Evolutionary conservation across 768 basidiomycete genomes (phyloP), one percentile per base, ranked within the genome.

Genomic region (Leucocoprinus birnbaumii): DNA sequence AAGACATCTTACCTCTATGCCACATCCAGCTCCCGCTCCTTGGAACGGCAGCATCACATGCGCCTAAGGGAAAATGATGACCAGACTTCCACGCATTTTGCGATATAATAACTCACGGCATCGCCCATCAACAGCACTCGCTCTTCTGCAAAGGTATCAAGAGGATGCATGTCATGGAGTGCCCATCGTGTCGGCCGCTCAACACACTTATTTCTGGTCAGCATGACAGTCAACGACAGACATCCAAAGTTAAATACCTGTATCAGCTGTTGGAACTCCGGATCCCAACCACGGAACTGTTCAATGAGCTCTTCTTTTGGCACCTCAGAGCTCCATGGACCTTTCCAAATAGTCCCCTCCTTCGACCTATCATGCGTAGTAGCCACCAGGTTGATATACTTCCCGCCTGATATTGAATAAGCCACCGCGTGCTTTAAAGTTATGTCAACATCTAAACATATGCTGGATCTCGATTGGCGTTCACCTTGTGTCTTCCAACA

Each of bases 381-480:
- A 3, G 72, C 76, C 9, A 70, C 79, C 26, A 82, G 61, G 56
- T 80, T 84, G 51, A 84, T 65, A 21, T 71, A 63, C 42, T 66
- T 68, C 16, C 77, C 79, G 37, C 71, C 66, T 2, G 79, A 72
- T 14, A 83, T 74, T 0, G 80, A 72, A 63, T 82, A 82, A 1
- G 66, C 68, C 7, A 82, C 65, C 18, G 79, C 52, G 61, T 76
- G 71, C 82, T 83, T 21, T 37, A 26, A 22, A 13, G 24, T 11
- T 8, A 22, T 10, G 25, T 46, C 19, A 16, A 27, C 21, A 14
- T 22, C 2, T 7, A 34, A 26, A 19, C 14, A 46, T 38, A 24
- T 24, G n/a, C n/a, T n/a, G n/a, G n/a, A 31, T 31, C 31, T 31
- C 31, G 11, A 31, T 31, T 11, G 31, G 31, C 11, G 46, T 56